Evolutionary conservation across 2,329 filamentous ascomycete genomes (phyloP).

Genomic region (Penicillium sp.): DNA sequence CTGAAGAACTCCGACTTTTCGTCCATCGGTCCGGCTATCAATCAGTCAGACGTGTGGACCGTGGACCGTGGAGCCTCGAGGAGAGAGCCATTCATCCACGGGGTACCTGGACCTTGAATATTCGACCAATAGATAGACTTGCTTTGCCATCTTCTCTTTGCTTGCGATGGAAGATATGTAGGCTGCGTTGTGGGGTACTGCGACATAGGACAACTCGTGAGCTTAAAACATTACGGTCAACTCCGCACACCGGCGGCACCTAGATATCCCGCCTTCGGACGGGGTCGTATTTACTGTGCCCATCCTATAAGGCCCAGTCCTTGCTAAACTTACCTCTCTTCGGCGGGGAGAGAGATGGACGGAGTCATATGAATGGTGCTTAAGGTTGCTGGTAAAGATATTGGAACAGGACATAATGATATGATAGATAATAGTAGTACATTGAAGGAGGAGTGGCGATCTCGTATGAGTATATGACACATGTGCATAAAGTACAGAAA

Average conservation of each 20-base stretch:
- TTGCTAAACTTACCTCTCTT: too few relatives aligned
- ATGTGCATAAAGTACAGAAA: constrained; percentile 68
- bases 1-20: constrained; percentile 11
- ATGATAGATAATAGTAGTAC: constrained; percentile 24
- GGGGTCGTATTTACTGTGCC: too few relatives aligned
- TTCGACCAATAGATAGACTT: too few relatives aligned
- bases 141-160: not conserved
- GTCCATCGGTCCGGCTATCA: constrained; percentile 9
- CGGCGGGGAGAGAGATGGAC: too few relatives aligned
- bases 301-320: too few relatives aligned
- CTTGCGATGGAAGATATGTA: not conserved
- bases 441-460: constrained; percentile 67
- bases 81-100: too few relatives aligned
- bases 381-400: too few relatives aligned
- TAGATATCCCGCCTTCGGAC: too few relatives aligned
- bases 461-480: constrained; percentile 52
- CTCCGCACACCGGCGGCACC: too few relatives aligned
- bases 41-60: not conserved
- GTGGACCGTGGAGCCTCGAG: not conserved
- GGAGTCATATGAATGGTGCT: too few relatives aligned
- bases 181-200: constrained; percentile 6
- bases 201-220: not conserved
- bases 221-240: constrained; percentile 1
- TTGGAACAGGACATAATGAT: constrained; percentile 7
- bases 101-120: too few relatives aligned